Base-by-base conservation (phyloP, 352 stramenopile species). In the Pilasporangium apinafurcum region DNA sequence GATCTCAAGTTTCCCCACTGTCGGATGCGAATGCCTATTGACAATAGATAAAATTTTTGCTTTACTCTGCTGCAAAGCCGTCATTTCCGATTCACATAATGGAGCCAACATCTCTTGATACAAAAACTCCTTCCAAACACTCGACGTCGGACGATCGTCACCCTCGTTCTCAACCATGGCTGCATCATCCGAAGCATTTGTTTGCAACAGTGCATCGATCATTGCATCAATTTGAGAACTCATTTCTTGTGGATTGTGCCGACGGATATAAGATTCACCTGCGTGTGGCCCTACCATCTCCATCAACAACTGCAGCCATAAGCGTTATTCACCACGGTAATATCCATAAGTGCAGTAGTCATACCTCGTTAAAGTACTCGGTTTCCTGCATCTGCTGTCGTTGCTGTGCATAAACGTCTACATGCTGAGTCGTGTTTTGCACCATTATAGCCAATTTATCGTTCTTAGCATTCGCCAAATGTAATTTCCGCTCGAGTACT, bases 71-170 rank as follows among this genome's bases (percentile, higher is more conserved):
- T 61, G 44, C 5, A 71, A 29, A 31, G 61, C 63, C 1, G 25
- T 29, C 20, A 48, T 28, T 24, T 75, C 64, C 21, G 43, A 34
- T 0, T 31, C 37, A 14, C 59, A 37, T 3, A 71, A 22, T 2
- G 28, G 4, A 3, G 36, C 12, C n/a, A 75, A 34, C 4, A 39
- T 27, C 40, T 75, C 56, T 37, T 68, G 64, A 20, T 64, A 69
- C 33, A 75, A 13, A 20, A 64, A 61, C 7, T 60, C 36, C 13
- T 34, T 43, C 46, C 39, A 55, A 36, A 2, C 21, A 9, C 2
- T 54, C 27, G 1, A 22, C 48, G 31, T 46, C 10, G 10, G 36
- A n/a, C 18, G 37, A 37, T 3, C 20, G 33, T 18, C 14, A 18
- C 14, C 7, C 5, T 9, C 9, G 13, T 10, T 18, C 13, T 31